These are phyloP conservation scores for Calonectria naviculata DNA, from an alignment of 2,329 filamentous ascomycete genomes.

Conservation along the genomic window DNA sequence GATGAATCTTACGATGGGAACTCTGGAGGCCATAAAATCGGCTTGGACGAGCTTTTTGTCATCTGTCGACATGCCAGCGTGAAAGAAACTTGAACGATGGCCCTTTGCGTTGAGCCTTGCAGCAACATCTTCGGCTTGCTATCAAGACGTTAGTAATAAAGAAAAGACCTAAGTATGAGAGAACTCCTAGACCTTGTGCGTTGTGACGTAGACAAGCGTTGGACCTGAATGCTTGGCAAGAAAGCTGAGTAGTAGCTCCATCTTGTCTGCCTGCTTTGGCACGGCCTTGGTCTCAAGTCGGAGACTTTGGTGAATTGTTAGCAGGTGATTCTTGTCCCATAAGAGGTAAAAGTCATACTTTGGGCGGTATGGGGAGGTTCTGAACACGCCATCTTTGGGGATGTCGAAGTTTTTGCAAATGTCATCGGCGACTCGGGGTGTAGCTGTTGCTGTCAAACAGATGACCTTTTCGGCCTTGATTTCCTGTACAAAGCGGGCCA, in stretches of 20 bases:
- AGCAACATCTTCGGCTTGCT: slow-evolving; percentile 59
- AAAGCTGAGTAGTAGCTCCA: slow-evolving; percentile 58
- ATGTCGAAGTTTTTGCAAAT: slow-evolving; percentile 65
- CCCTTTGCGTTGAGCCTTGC: slow-evolving; percentile 46
- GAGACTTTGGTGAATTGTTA: slow-evolving; percentile 46
- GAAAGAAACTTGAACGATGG: slow-evolving; percentile 58
- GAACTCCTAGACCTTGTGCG: slow-evolving; percentile 54
- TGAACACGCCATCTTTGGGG: slow-evolving; percentile 59
- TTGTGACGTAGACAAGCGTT: slow-evolving; percentile 70
- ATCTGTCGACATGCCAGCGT: slow-evolving; percentile 60
- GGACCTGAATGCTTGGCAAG: slow-evolving; percentile 62
- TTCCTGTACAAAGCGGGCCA: slow-evolving; percentile 66
- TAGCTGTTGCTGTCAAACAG: slow-evolving; percentile 70
- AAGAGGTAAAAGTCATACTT: slow-evolving; percentile 48
- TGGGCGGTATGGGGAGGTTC: slow-evolving; percentile 68
- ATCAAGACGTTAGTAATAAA: slow-evolving; percentile 6
- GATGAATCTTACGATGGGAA: slow-evolving; percentile 45
- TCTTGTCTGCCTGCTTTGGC: slow-evolving; percentile 55
- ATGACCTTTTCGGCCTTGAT: slow-evolving; percentile 68
- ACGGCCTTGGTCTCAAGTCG: slow-evolving; percentile 62
- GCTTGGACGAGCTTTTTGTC: slow-evolving; percentile 61
- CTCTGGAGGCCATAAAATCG: slow-evolving; percentile 58
- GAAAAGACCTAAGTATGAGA: background rate
- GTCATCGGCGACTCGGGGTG: slow-evolving; percentile 64
- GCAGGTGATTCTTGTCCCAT: rapidly evolving